Conservation (phyloP, 106 monocot species). For the Dendrobium huoshanense region DNA sequence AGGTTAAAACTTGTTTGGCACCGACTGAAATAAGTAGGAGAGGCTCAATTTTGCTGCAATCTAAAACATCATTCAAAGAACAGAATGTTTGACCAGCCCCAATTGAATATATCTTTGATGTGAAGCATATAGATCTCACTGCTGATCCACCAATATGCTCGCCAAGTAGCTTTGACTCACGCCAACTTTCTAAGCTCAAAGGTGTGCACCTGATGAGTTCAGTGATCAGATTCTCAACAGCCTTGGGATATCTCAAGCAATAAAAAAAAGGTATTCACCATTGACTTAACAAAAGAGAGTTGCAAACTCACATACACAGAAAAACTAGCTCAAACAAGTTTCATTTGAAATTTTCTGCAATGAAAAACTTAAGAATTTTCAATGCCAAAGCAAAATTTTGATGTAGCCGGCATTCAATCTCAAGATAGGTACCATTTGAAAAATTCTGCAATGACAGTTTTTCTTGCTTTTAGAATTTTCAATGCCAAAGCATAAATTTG, state of each 20-base stretch:
- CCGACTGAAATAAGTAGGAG: conserved; percentile 80
- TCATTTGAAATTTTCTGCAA: no score
- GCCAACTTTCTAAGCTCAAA: conserved; percentile 38
- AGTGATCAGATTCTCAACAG: neutral
- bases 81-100: conserved; percentile 17
- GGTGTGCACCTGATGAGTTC: conserved; percentile 33
- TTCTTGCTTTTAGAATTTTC: no score
- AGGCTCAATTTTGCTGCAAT: conserved; percentile 16
- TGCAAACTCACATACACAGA: neutral
- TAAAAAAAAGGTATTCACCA: neutral
- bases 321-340: neutral
- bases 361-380: no score
- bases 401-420: no score
- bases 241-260: neutral
- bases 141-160: conserved; percentile 98
- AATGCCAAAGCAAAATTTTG: no score
- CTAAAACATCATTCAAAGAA: conserved; percentile 15
- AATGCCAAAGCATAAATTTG: no score
- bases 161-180: conserved; percentile 67
- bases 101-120: conserved; percentile 35
- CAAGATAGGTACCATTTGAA: neutral
- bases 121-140: conserved; percentile 77
- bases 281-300: neutral
- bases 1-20: conserved; percentile 91
- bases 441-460: no score